Evolutionary conservation across 2,329 filamentous ascomycete species (phyloP).

Genomic region (Alternaria metachromatica): DNA sequence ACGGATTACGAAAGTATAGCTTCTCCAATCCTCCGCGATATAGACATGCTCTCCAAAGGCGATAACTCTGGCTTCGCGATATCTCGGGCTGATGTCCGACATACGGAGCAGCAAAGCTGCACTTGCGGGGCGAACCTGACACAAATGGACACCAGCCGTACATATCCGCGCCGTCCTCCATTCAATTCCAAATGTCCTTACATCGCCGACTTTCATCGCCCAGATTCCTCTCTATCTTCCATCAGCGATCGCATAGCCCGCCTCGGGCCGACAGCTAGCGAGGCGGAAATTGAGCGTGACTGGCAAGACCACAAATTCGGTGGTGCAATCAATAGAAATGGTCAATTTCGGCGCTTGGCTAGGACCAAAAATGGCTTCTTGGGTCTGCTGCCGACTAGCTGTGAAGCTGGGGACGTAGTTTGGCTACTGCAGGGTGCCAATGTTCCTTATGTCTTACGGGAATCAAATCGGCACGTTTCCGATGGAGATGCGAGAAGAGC

Average conservation of each 20-base stretch:
- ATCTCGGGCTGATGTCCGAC: not conserved
- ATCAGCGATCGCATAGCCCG: not conserved
- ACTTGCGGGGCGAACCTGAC: not conserved
- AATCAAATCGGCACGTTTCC: not conserved
- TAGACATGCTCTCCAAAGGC: not conserved
- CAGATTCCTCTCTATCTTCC: not conserved
- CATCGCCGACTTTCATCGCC: not conserved
- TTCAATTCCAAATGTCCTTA: not conserved
- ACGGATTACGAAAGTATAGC: not conserved
- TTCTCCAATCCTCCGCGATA: not conserved
- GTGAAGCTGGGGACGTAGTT: not conserved
- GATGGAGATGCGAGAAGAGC: not conserved
- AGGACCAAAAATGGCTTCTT: not conserved
- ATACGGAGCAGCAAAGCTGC: not conserved
- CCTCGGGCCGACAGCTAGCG: not conserved
- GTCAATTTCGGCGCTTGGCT: not conserved
- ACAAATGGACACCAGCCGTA: not conserved
- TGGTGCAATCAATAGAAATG: not conserved
- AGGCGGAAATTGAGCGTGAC: not conserved
- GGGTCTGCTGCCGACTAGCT: conserved; percentile 1
- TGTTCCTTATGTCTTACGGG: not conserved
- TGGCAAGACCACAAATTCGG: not conserved
- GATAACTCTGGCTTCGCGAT: not conserved
- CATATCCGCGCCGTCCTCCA: not conserved
- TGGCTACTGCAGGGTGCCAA: not conserved